These are phyloP conservation scores for Acanthamoeba culbertsoni DNA, from an alignment of 208 protist species.

Conservation along the genomic window DNA sequence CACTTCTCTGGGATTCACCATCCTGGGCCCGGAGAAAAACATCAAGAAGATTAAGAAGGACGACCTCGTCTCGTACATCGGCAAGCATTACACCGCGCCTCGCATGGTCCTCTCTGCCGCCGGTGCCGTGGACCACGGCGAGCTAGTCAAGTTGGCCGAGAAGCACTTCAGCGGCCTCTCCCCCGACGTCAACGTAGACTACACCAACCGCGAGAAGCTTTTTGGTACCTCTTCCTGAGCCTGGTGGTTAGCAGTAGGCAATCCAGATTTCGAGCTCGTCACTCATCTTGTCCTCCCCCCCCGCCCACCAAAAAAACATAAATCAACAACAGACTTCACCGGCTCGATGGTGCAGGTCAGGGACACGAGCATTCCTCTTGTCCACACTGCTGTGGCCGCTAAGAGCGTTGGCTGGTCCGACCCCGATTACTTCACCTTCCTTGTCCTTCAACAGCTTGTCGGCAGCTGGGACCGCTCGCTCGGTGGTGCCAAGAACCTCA, in stretches of 20 bases:
- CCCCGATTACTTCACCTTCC: slow-evolving; percentile 91
- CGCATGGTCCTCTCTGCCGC: slow-evolving; percentile 96
- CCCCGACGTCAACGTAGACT: slow-evolving; percentile 81
- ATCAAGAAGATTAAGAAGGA: slow-evolving; percentile 90
- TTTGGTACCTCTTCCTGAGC: slow-evolving; percentile 11
- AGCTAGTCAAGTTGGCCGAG: slow-evolving; percentile 90
- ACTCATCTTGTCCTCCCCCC: not conserved
- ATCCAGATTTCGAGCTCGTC: not conserved
- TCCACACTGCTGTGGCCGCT: slow-evolving; percentile 81
- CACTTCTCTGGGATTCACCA: slow-evolving; percentile 93
- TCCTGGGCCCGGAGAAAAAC: slow-evolving; percentile 97
- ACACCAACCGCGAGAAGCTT: not conserved
- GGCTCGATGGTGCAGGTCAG: slow-evolving; percentile 76
- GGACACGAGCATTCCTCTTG: slow-evolving; percentile 75
- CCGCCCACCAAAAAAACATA: not conserved
- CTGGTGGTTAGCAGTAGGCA: not conserved
- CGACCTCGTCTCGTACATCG: slow-evolving; percentile 87
- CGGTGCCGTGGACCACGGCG: slow-evolving; percentile 94
- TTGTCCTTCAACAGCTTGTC: slow-evolving; percentile 93
- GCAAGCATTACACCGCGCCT: slow-evolving; percentile 95
- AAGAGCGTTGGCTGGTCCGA: slow-evolving; percentile 87
- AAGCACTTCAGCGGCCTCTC: slow-evolving; percentile 86
- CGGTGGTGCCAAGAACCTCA: slow-evolving; percentile 71
- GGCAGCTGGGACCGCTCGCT: slow-evolving; percentile 89
- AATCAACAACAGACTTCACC: slow-evolving; percentile 63